phyloP scores from a whole-genome alignment of 139 green algal species.

The Chlamydomonas schloesseri region DNA sequence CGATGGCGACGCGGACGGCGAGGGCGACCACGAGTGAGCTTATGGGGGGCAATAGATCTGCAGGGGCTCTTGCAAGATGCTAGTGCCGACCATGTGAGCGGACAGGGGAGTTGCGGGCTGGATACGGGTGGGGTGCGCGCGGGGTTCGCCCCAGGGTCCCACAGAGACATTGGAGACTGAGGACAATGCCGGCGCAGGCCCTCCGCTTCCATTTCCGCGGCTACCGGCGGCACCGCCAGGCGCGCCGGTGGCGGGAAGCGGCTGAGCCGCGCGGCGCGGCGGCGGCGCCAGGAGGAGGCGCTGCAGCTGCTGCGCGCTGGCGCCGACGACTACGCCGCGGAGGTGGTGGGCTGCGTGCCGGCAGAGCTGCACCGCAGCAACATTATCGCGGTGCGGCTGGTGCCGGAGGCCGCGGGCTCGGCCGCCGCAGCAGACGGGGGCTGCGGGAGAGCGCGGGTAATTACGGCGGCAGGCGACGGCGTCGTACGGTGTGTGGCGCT shows the following conservation, averaged over 20 bases:
- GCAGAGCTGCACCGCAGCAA: constrained; percentile 13
- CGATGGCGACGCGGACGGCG: too few relatives aligned
- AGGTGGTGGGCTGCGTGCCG: not conserved
- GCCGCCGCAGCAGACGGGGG: constrained; percentile 41
- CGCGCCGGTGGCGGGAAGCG: too few relatives aligned
- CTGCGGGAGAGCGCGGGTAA: not conserved
- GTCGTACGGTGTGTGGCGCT: constrained; percentile 8
- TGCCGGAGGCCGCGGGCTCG: constrained; percentile 1
- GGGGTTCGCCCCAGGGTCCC: too few relatives aligned
- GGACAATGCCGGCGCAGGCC: too few relatives aligned
- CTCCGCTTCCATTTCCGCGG: not conserved
- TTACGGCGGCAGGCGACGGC: constrained; percentile 21
- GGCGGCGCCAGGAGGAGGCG: constrained; percentile 2
- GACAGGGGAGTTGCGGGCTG: too few relatives aligned
- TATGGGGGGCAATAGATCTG: too few relatives aligned
- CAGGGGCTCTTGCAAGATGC: too few relatives aligned
- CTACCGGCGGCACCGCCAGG: not conserved
- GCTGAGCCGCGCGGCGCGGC: not conserved
- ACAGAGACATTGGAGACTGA: too few relatives aligned
- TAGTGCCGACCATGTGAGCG: too few relatives aligned
- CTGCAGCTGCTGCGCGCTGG: constrained; percentile 26
- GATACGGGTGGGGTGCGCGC: too few relatives aligned
- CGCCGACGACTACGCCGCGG: not conserved
- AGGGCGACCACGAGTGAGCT: not conserved
- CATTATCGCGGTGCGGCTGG: constrained; percentile 41